Conservation (phyloP, 768 basidiomycete genomes). For the Rickenella mellea region DNA sequence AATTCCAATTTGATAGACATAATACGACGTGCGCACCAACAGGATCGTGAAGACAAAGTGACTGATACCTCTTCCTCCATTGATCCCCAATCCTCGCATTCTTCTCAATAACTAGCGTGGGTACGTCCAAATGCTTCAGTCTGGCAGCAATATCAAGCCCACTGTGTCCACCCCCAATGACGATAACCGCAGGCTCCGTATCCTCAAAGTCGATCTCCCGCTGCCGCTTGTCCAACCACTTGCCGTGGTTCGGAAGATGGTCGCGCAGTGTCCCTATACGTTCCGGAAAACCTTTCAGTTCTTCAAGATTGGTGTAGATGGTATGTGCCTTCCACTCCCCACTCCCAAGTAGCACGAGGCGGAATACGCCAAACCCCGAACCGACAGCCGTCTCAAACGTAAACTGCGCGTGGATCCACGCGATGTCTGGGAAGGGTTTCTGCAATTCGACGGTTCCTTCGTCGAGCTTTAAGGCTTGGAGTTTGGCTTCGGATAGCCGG, state of each 20-base stretch:
- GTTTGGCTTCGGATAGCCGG: constrained; percentile 5
- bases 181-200: constrained; percentile 23
- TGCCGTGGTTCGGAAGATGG: constrained; percentile 14
- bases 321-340: constrained; percentile 23
- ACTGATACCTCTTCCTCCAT: constrained; percentile 20
- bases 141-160: constrained; percentile 26
- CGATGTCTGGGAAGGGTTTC: constrained; percentile 24
- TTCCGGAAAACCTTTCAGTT: constrained; percentile 15
- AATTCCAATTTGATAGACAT: constrained; percentile 4
- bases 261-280: constrained; percentile 12
- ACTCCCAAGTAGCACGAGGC: constrained; percentile 32
- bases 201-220: constrained; percentile 19
- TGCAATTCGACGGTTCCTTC: constrained; percentile 13
- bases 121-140: constrained; percentile 23
- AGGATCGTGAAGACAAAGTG: constrained; percentile 20
- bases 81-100: constrained; percentile 15
- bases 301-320: constrained; percentile 20
- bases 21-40: constrained; percentile 33
- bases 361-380: constrained; percentile 32
- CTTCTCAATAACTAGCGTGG: constrained; percentile 24
- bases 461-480: constrained; percentile 16
- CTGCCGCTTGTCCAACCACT: constrained; percentile 19
- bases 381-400: constrained; percentile 34
- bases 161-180: constrained; percentile 20
- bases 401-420: constrained; percentile 35